Percentiles rank a stretch among this genome's conserved stretches.
These are phyloP conservation scores for Wickerhamomyces sp. DNA, from an alignment of 1,139 yeast species.

Conservation along the genomic window DNA sequence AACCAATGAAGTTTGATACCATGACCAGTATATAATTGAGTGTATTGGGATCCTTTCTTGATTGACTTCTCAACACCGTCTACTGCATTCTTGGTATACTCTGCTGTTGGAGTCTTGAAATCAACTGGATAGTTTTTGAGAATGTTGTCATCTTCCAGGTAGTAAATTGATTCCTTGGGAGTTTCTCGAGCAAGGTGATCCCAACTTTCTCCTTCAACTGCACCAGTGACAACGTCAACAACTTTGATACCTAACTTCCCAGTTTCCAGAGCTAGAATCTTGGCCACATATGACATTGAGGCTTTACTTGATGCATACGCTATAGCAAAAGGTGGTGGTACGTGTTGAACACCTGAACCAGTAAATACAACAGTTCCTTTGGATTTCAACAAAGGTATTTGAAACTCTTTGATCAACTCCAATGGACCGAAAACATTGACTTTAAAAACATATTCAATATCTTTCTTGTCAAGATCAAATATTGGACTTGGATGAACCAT, in stretches of 20 bases:
- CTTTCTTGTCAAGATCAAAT: slow-evolving; percentile 52
- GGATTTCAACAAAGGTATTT: slow-evolving; percentile 50
- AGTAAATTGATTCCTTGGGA: slow-evolving; percentile 40
- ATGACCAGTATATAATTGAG: too few species aligned
- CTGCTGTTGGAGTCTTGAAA: slow-evolving; percentile 4
- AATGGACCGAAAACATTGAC: slow-evolving; percentile 43
- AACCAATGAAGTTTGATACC: too few species aligned
- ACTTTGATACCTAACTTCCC: slow-evolving; percentile 69
- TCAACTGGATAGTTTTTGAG: background rate
- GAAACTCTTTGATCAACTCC: slow-evolving; percentile 46
- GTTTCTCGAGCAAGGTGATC: slow-evolving; percentile 40
- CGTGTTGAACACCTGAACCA: slow-evolving; percentile 56
- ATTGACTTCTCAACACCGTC: too few species aligned
- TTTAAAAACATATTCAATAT: slow-evolving; percentile 46
- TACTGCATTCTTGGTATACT: too few species aligned
- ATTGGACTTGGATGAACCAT: slow-evolving; percentile 64
- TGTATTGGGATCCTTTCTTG: too few species aligned
- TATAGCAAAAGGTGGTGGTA: slow-evolving; percentile 63
- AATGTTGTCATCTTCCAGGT: slow-evolving; percentile 3
- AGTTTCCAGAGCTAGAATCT: slow-evolving; percentile 56
- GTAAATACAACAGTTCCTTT: slow-evolving; percentile 68
- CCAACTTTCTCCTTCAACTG: slow-evolving; percentile 52
- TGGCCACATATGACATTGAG: slow-evolving; percentile 64
- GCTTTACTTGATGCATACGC: slow-evolving; percentile 69
- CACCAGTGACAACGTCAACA: slow-evolving; percentile 61